Evolutionary conservation across 2,329 filamentous ascomycete genomes (phyloP), one percentile per base, ranked within the genome.

Genomic region (Cercospora canescens): DNA sequence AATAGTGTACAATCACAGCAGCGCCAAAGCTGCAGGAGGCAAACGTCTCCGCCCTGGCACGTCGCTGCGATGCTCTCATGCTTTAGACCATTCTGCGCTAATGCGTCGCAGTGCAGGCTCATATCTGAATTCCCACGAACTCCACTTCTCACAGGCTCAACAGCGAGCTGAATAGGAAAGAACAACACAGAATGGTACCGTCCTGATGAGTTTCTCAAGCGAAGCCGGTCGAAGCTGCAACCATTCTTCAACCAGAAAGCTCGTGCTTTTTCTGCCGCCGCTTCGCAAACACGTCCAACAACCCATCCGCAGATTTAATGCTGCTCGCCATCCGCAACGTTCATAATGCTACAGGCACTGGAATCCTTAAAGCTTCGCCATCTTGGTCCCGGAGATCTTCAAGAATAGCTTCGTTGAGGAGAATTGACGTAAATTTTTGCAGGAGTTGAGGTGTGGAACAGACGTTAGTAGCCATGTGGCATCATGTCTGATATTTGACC

Each of bases 1-100:
- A 37, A 3, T 63, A 52, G 37, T 63, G 62, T 58, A 59, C 52
- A 58, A 9, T 58, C 24, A 63, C 34, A 61, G 41, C 41, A 61
- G 37, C 34, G 4, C 12, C 8, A 7, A 4, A 1, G 9, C 37
- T n/a, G 58, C 39, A 24, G 41, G 18, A 7, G 9, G 8, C 30
- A 48, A 37, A 32, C 8, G 45, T 12, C 24, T 37, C 32, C 11
- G 16, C 45, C 16, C 30, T 56, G 32, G n/a, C 6, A 9, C n/a
- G 12, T 8, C 2, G 1, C 1, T 28, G 45, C 26, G 45, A 52
- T 21, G 7, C 1, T 30, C n/a, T 26, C 14, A 8, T n/a, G 14
- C 6, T 52, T 14, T 8, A 0, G 8, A 28, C 3, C 45, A n/a
- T 52, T n/a, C 14, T 1, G 9, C 11, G 24, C 45, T 52, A 3